Evolutionary conservation across 1,284 basidiomycete species (phyloP).

Genomic region (Thelephora terrestris): DNA sequence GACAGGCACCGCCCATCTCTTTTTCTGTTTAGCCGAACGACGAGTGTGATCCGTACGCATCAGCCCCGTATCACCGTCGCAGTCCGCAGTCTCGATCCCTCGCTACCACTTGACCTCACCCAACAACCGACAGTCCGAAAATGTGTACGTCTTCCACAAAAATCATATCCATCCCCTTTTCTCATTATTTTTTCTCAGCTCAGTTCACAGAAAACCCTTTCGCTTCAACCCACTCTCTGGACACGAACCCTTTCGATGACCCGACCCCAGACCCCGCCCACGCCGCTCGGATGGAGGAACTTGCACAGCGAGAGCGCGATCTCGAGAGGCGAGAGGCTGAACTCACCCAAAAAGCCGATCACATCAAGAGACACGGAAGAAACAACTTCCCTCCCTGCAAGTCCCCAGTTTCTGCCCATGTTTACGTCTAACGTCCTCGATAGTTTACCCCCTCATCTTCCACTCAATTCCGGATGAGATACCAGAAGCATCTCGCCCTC

Average conservation of each 20-base stretch:
- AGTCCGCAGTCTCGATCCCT: too few species aligned
- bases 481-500: conserved; percentile 66
- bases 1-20: too few species aligned
- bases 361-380: conserved; percentile 70
- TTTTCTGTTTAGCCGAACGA: too few species aligned
- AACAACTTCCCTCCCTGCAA: conserved; percentile 87
- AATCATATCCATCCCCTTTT: background rate
- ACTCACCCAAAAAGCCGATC: conserved; percentile 54
- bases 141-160: background rate
- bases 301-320: conserved; percentile 68
- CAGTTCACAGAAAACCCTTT: conserved; percentile 62
- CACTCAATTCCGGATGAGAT: conserved; percentile 90
- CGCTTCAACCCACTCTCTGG: conserved; percentile 73
- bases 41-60: too few species aligned
- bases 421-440: conserved; percentile 10
- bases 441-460: conserved; percentile 90
- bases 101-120: background rate
- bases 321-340: conserved; percentile 71
- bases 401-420: conserved; percentile 20
- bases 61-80: too few species aligned
- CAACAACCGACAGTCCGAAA: background rate
- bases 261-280: conserved; percentile 33
- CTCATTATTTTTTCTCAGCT: conserved; percentile 16
- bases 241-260: conserved; percentile 79
- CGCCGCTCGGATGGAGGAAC: conserved; percentile 42